These are phyloP conservation scores for Phyllosticta paracitricarpa DNA, from an alignment of 2,329 filamentous ascomycete species.

Conservation along the genomic window DNA sequence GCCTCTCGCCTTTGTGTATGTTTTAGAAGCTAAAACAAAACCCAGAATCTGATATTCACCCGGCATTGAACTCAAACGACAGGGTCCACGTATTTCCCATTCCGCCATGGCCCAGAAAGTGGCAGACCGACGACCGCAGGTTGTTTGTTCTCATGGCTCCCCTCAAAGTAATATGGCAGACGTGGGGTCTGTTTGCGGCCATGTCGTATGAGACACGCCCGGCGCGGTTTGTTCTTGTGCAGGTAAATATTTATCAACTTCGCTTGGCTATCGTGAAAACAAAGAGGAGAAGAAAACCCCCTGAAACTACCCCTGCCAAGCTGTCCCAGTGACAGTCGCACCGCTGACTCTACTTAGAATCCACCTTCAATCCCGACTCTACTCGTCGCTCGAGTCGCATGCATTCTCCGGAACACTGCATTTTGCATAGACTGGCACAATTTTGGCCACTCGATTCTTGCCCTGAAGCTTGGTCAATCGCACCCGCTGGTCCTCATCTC, in stretches of 20 bases:
- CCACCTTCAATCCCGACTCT: conserved; percentile 91
- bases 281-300: not conserved
- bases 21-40: not conserved
- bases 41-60: conserved; percentile 68
- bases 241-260: conserved; percentile 35
- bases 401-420: conserved; percentile 66
- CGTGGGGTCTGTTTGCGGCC: conserved; percentile 58
- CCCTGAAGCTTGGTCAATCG: conserved; percentile 47
- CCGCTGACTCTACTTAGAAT: conserved; percentile 48
- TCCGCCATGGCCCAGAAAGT: conserved; percentile 52
- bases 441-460: conserved; percentile 91
- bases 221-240: conserved; percentile 75
- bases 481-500: conserved; percentile 74
- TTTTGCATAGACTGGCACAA: conserved; percentile 98
- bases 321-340: not conserved
- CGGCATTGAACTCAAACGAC: conserved; percentile 60
- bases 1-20: not conserved
- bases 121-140: conserved; percentile 58
- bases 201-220: conserved; percentile 67
- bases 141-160: conserved; percentile 72
- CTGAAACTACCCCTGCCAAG: not conserved
- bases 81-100: conserved; percentile 64
- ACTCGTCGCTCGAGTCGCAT: conserved; percentile 61
- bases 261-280: not conserved
- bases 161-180: conserved; percentile 77